These are phyloP conservation scores for Hemileccinum rubropunctum DNA, from an alignment of 768 basidiomycete species.

Conservation along the genomic window DNA sequence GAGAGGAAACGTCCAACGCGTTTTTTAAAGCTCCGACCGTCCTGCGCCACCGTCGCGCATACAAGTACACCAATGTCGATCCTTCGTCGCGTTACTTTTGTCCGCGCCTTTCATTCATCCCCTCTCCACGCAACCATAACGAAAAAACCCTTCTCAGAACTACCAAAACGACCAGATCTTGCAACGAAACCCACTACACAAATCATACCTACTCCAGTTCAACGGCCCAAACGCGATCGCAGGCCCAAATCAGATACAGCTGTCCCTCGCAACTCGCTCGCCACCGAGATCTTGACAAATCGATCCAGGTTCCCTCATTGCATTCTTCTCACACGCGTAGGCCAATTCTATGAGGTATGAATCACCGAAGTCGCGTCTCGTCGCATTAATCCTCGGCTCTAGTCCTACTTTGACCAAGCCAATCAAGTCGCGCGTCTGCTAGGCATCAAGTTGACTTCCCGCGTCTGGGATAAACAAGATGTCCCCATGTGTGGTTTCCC, in stretches of 20 bases:
- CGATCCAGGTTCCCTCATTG: constrained; percentile 80
- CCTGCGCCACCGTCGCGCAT: constrained; percentile 34
- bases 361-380: neutral
- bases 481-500: constrained; percentile 93
- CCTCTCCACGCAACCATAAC: constrained; percentile 26
- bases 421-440: constrained; percentile 70
- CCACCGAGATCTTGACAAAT: constrained; percentile 69
- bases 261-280: constrained; percentile 49
- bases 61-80: constrained; percentile 15
- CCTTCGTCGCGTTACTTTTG: constrained; percentile 11
- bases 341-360: constrained; percentile 90
- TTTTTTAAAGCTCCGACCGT: constrained; percentile 34
- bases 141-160: constrained; percentile 54
- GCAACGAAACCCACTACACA: neutral
- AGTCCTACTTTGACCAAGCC: constrained; percentile 97
- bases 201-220: neutral
- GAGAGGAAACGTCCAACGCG: constrained; percentile 31
- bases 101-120: constrained; percentile 12
- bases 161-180: constrained; percentile 43
- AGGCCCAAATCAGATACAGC: constrained; percentile 10
- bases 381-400: constrained; percentile 5
- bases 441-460: constrained; percentile 78
- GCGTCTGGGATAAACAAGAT: constrained; percentile 66
- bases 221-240: constrained; percentile 17
- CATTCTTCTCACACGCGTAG: constrained; percentile 86